Percentiles rank a stretch among this genome's conserved stretches.
Conservation (phyloP, 169 alveolate species). For the Cyclospora cayetanensis region DNA sequence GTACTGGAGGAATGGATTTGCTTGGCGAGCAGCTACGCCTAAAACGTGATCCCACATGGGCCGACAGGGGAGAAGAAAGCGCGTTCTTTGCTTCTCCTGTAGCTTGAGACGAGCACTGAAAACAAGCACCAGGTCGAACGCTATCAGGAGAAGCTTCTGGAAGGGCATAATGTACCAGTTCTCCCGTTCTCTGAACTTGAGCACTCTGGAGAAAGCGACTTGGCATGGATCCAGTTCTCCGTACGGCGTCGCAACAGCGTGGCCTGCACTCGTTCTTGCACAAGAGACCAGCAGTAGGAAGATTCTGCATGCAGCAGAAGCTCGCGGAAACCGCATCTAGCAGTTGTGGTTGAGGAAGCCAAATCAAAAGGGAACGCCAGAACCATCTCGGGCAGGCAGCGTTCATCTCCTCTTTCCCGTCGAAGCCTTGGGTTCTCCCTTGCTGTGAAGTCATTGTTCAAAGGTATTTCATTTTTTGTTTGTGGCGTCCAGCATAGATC, state of each 20-base stretch:
- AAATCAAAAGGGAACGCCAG: constrained; percentile 57
- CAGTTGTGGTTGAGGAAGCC: constrained; percentile 50
- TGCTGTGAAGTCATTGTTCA: too few species aligned
- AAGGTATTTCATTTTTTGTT: too few species aligned
- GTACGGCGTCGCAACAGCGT: neutral
- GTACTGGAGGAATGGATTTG: neutral
- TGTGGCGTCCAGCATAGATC: too few species aligned
- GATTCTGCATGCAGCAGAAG: constrained; percentile 38
- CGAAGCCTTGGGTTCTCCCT: too few species aligned
- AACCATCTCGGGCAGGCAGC: constrained; percentile 57
- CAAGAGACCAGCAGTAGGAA: neutral
- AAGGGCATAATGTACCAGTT: constrained; percentile 26
- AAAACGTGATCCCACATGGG: neutral
- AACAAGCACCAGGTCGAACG: neutral
- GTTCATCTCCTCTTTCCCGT: too few species aligned
- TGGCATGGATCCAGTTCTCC: neutral
- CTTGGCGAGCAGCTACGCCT: constrained; percentile 15
- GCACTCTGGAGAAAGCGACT: neutral
- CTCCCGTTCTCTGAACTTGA: neutral
- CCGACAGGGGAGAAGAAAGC: neutral
- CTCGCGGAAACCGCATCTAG: neutral
- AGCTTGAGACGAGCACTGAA: constrained; percentile 19
- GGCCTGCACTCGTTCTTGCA: neutral
- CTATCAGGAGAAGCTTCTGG: neutral
- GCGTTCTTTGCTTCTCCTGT: neutral